Evolutionary conservation across 306 rosid genomes (phyloP).

Genomic region (Pyrus betulifolia): DNA sequence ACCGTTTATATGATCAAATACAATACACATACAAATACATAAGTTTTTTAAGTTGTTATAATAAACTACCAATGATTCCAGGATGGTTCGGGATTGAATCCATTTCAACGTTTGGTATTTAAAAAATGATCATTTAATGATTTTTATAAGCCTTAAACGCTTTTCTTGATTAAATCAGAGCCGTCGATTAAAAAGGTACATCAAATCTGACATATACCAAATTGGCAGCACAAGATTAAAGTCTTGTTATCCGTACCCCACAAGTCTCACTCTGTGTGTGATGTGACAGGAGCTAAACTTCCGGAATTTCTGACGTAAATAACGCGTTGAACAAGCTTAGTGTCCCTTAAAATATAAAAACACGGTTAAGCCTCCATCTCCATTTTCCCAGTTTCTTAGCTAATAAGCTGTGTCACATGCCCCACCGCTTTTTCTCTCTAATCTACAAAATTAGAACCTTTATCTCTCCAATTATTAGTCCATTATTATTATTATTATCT

Average conservation of each 20-base stretch:
- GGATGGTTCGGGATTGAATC: no score
- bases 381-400: not conserved
- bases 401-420: not conserved
- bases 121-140: no score
- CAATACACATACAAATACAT: no score
- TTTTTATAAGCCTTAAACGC: not conserved
- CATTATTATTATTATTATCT: not conserved
- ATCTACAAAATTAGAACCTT: not conserved
- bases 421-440: not conserved
- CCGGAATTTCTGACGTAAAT: not conserved
- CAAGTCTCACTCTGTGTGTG: not conserved
- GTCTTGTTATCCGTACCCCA: no score
- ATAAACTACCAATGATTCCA: no score
- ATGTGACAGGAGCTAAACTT: not conserved
- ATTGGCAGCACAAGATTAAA: not conserved
- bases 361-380: conserved; percentile 1
- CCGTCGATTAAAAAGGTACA: not conserved
- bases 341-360: not conserved
- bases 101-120: no score
- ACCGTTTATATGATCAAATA: no score
- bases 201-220: not conserved
- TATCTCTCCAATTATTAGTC: not conserved
- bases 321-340: conserved; percentile 9
- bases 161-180: not conserved
- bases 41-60: no score